phyloP scores from a whole-genome alignment of 331 rosid species.

The Quercus tomentella region DNA sequence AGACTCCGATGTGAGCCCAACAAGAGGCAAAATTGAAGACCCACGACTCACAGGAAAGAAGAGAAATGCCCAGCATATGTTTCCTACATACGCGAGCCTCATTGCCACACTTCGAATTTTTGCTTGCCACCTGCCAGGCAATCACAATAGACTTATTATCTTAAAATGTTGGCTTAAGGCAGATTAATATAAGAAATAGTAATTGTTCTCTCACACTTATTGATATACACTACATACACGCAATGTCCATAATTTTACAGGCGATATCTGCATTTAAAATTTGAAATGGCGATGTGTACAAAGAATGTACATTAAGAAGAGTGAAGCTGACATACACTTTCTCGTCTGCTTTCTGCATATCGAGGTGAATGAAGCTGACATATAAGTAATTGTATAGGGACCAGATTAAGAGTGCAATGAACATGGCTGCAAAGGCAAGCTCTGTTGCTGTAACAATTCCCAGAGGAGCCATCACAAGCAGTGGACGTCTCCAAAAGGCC shows the following conservation, averaged over 20 bases:
- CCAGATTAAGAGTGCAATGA: slow-evolving; percentile 56
- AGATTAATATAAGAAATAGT: too few species aligned
- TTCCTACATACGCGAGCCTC: slow-evolving; percentile 65
- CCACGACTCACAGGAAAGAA: slow-evolving; percentile 71
- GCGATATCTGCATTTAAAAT: too few species aligned
- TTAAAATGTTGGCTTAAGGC: too few species aligned
- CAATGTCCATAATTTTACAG: too few species aligned
- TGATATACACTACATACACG: too few species aligned
- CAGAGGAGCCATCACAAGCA: slow-evolving; percentile 44
- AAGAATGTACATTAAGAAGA: neutral
- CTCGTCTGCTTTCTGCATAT: slow-evolving; percentile 30
- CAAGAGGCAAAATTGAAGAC: slow-evolving; percentile 56
- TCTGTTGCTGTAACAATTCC: slow-evolving; percentile 53
- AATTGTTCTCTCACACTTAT: too few species aligned
- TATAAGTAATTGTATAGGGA: slow-evolving; percentile 59
- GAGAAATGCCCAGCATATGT: slow-evolving; percentile 69
- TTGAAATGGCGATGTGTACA: too few species aligned
- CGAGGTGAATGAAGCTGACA: slow-evolving; percentile 49
- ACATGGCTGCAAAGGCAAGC: slow-evolving; percentile 46
- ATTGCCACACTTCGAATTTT: slow-evolving; percentile 61
- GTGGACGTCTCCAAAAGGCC: slow-evolving; percentile 43
- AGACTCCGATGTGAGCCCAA: slow-evolving; percentile 62
- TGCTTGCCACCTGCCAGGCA: slow-evolving; percentile 52
- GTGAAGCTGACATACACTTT: slow-evolving; percentile 30
- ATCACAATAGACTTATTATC: neutral